Evolutionary conservation across 73 alveolate species (phyloP).

Genomic region (Paramecium octaurelia): DNA sequence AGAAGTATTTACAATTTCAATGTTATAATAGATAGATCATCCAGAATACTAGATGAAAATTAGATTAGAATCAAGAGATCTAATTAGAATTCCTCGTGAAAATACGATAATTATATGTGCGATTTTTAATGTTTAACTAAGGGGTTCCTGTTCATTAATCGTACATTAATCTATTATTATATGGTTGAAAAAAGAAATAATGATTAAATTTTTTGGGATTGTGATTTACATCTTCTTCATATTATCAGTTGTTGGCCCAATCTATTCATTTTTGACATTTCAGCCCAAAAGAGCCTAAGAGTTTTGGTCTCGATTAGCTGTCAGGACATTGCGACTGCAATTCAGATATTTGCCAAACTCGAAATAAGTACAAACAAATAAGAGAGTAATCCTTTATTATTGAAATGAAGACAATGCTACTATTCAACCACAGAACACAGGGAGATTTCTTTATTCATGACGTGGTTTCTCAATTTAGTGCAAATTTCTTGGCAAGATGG

Average conservation of each 20-base stretch:
- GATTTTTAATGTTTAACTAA: background rate
- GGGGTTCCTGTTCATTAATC: background rate
- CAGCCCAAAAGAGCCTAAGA: background rate
- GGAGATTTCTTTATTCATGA: conserved; percentile 46
- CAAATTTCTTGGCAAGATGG: conserved; percentile 17
- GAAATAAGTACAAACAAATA: background rate
- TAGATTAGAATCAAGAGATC: too few species aligned
- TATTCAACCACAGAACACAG: conserved; percentile 30
- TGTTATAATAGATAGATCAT: conserved; percentile 55
- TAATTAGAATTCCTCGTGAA: too few species aligned
- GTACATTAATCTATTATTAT: background rate
- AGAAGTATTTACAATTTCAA: conserved; percentile 56
- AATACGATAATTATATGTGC: too few species aligned
- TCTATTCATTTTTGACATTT: background rate
- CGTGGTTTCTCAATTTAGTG: background rate
- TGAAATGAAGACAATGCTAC: background rate
- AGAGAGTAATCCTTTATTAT: background rate
- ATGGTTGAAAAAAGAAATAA: background rate
- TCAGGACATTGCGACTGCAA: background rate
- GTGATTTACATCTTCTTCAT: conserved; percentile 27
- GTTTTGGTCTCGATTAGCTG: background rate
- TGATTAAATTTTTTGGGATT: conserved; percentile 10
- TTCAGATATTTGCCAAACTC: background rate
- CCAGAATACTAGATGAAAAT: background rate
- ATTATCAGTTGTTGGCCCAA: conserved; percentile 8